phyloP scores from a whole-genome alignment of 768 basidiomycete species.

The Boletus coccyginus region DNA sequence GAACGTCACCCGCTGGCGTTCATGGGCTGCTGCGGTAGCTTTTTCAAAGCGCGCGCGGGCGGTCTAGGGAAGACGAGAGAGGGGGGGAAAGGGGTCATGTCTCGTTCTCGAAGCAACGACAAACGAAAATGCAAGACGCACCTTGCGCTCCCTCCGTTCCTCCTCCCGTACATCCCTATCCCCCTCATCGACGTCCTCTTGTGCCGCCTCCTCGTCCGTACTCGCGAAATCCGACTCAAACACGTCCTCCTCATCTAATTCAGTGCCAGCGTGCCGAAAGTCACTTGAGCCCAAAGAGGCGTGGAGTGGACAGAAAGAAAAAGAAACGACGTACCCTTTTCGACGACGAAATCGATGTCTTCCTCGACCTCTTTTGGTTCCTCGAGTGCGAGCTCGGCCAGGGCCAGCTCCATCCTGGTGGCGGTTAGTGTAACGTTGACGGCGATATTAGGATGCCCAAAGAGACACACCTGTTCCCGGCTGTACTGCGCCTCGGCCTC shows the following conservation, averaged over 20 bases:
- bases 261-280: not conserved
- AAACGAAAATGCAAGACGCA: not conserved
- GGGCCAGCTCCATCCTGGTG: conserved; percentile 69
- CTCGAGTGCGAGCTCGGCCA: conserved; percentile 54
- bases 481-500: conserved; percentile 67
- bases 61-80: conserved; percentile 36
- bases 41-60: conserved; percentile 57
- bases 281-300: not conserved
- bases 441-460: not conserved
- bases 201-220: conserved; percentile 65
- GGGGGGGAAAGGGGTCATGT: too few species aligned
- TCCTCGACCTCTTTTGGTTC: conserved; percentile 61
- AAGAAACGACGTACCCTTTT: conserved; percentile 47
- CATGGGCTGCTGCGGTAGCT: conserved; percentile 64
- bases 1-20: conserved; percentile 64
- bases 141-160: conserved; percentile 45
- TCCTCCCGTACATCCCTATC: conserved; percentile 62
- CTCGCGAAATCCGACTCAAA: conserved; percentile 85
- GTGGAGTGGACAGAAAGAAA: not conserved
- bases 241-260: conserved; percentile 72
- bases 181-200: conserved; percentile 51
- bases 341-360: conserved; percentile 67
- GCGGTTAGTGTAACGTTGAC: conserved; percentile 2
- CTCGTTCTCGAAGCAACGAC: not conserved
- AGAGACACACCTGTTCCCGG: conserved; percentile 64